Base-by-base conservation (phyloP, 192 early-diverging fungal species). In the Coemansia sp. region DNA sequence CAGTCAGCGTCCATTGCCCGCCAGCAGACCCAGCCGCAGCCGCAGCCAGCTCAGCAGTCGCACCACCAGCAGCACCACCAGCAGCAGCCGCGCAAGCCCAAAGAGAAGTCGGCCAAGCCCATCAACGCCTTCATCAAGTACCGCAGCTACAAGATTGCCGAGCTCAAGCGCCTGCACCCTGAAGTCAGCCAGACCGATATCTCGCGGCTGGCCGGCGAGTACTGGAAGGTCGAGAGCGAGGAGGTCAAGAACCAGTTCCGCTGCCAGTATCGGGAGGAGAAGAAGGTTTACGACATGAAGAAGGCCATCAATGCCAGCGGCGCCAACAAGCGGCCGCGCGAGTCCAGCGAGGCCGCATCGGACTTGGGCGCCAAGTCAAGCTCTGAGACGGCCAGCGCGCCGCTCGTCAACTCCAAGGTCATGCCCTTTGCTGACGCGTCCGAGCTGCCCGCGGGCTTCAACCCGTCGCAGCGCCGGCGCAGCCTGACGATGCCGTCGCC, bases 41-140 rank as follows among this genome's bases (percentile, higher is more conserved):
- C 20, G 19, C 31, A 21, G 27, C 41, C 34, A 58, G 35, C 2
- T 5, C 50, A 35, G 34, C 40, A 36, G 39, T 47, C 1, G 22
- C 53, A 20, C 19, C 36, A 27, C 15, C 30, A 34, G n/a, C 17
- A 0, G 32, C 55, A 53, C 51, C 50, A 12, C 29, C 29, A 41
- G 35, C 36, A 39, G 23, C 53, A 59, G 35, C 60, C 40, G 29
- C 64, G 64, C 60, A 62, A 74, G 56, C 42, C 44, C 50, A 67
- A 74, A 64, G 70, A 73, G 43, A 73, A 73, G 60, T 73, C 72
- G 12, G 59, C 60, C 66, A 75, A 69, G 55, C 72, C 72, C 19
- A 75, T 66, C 58, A 75, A 75, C 11, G 66, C 72, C 15, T 75
- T 75, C 29, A 75, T 75, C 46, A 75, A 69, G 62, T 75, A 75